phyloP scores from a whole-genome alignment of 306 rosid species.

The Casuarina cunninghamiana region DNA sequence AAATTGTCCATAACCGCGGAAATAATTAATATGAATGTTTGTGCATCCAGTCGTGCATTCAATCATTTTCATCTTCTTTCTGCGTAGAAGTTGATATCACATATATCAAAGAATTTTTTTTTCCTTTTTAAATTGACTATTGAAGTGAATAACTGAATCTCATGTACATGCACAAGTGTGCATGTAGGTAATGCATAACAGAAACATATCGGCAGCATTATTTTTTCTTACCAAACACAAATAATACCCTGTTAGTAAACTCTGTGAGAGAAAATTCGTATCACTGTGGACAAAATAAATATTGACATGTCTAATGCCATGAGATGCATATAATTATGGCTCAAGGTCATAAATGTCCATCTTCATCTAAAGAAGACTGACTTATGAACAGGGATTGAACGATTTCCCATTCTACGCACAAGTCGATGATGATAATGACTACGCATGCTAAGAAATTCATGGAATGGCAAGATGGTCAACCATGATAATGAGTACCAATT shows the following conservation, averaged over 20 bases:
- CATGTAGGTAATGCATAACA: not conserved
- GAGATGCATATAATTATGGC: not conserved
- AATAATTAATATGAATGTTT: not conserved
- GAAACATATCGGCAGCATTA: not conserved
- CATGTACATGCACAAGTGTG: not conserved
- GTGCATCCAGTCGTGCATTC: not conserved
- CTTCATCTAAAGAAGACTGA: slow-evolving; percentile 4
- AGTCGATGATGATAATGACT: slow-evolving; percentile 8
- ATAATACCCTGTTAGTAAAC: not conserved
- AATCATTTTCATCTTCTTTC: not conserved
- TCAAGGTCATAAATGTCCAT: slow-evolving; percentile 6
- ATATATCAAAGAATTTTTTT: not conserved
- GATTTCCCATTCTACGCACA: slow-evolving; percentile 6
- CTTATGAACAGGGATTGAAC: not conserved
- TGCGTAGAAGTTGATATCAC: not conserved
- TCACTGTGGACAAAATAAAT: not conserved
- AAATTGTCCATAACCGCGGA: not conserved
- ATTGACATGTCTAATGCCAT: not conserved
- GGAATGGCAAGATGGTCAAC: slow-evolving; percentile 2
- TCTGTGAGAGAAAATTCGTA: not conserved
- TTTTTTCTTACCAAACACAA: not conserved
- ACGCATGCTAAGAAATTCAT: slow-evolving; percentile 1
- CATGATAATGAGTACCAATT: not conserved
- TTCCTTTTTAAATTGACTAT: not conserved
- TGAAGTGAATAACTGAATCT: not conserved